Percentiles rank a stretch among this genome's conserved stretches.
Conservation (phyloP, 768 basidiomycete genomes). For the Boletus eberwhitei region DNA sequence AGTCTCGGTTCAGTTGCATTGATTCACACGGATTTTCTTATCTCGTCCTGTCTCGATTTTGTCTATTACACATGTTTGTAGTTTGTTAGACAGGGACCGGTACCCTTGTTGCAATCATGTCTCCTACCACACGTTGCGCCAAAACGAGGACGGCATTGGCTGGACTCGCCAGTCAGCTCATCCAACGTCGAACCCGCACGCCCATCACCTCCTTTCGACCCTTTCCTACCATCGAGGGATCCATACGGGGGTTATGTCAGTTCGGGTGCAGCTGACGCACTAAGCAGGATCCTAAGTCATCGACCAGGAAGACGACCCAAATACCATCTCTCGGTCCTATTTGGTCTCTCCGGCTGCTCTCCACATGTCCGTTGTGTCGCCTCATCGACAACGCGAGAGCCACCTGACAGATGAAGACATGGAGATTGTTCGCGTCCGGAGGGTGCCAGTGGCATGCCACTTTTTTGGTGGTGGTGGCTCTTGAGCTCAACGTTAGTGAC, state of each 20-base stretch:
- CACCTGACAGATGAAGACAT: conserved; percentile 1
- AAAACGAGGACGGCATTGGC: neutral
- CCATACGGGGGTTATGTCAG: neutral
- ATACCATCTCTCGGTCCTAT: conserved; percentile 4
- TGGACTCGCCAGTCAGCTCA: neutral
- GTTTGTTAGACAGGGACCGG: conserved; percentile 20
- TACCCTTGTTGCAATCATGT: conserved; percentile 13
- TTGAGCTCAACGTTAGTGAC: no score
- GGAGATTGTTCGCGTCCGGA: neutral
- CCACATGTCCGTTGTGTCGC: conserved; percentile 10
- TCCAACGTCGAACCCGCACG: neutral
- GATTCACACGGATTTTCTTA: conserved; percentile 17
- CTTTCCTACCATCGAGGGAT: neutral
- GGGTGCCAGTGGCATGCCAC: no score
- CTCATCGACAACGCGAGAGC: conserved; percentile 9
- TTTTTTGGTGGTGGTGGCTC: no score
- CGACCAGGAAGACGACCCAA: neutral
- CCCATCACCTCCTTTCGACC: neutral
- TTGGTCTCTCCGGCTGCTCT: conserved; percentile 1
- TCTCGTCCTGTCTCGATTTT: conserved; percentile 9
- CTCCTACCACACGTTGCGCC: neutral
- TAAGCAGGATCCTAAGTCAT: neutral
- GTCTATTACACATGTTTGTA: conserved; percentile 18
- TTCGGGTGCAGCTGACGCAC: neutral
- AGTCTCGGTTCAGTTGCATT: conserved; percentile 17